Percentiles rank a stretch among this genome's conserved stretches.
phyloP scores from a whole-genome alignment of 306 rosid genomes.

The Lathyrus oleraceus region DNA sequence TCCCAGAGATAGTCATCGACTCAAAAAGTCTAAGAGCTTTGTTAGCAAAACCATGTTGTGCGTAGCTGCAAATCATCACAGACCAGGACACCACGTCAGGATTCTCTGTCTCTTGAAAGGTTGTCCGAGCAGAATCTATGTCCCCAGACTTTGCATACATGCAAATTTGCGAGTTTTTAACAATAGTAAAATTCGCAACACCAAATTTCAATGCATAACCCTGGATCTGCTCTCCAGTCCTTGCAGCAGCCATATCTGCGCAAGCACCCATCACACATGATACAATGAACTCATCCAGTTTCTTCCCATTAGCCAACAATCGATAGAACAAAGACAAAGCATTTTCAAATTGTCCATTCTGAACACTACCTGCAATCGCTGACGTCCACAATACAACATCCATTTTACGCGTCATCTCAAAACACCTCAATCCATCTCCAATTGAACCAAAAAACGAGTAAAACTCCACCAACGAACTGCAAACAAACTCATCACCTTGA shows the following conservation, averaged over 20 bases:
- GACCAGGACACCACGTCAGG: slow-evolving; percentile 66
- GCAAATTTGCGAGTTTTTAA: slow-evolving; percentile 58
- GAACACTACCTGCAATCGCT: slow-evolving; percentile 53
- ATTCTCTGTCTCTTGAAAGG: slow-evolving; percentile 49
- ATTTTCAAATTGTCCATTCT: slow-evolving; percentile 45
- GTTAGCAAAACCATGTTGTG: slow-evolving; percentile 56
- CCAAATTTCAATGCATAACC: slow-evolving; percentile 51
- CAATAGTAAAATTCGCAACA: slow-evolving; percentile 34
- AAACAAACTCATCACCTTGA: slow-evolving; percentile 56
- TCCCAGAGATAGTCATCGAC: slow-evolving; percentile 45
- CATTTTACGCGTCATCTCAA: slow-evolving; percentile 42
- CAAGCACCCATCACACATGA: slow-evolving; percentile 52
- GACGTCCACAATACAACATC: slow-evolving; percentile 59
- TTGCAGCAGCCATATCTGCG: slow-evolving; percentile 50
- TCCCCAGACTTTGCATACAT: slow-evolving; percentile 71
- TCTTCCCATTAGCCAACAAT: slow-evolving; percentile 40
- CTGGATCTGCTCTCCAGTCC: slow-evolving; percentile 60
- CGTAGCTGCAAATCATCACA: slow-evolving; percentile 54
- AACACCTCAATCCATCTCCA: slow-evolving; percentile 51
- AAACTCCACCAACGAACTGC: slow-evolving; percentile 53
- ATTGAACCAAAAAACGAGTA: slow-evolving; percentile 46
- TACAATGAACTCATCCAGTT: slow-evolving; percentile 53
- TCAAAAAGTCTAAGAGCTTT: slow-evolving; percentile 53
- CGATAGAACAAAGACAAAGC: slow-evolving; percentile 48
- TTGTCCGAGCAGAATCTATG: slow-evolving; percentile 42